phyloP scores from a whole-genome alignment of 208 protist species.

The Acanthamoeba sp. region DNA sequence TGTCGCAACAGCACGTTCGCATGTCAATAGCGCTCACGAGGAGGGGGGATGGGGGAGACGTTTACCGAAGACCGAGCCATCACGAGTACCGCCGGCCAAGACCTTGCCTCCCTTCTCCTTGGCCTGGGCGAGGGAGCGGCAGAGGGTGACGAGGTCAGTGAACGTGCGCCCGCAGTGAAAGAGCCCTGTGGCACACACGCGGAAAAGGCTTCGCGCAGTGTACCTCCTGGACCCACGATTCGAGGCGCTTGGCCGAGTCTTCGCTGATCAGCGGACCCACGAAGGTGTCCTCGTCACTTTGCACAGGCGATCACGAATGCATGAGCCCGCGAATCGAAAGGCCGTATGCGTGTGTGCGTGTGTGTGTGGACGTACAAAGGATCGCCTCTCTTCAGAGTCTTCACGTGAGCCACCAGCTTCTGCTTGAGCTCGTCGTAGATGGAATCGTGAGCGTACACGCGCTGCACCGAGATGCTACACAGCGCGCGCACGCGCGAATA shows the following conservation, averaged over 20 bases:
- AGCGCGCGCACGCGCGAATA: not conserved
- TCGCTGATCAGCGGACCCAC: constrained; percentile 62
- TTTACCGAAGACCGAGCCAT: constrained; percentile 41
- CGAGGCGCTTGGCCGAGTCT: constrained; percentile 43
- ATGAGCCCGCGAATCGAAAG: not conserved
- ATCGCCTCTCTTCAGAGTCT: constrained; percentile 60
- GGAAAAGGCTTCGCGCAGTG: not conserved
- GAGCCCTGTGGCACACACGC: too few species aligned
- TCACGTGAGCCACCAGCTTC: constrained; percentile 63
- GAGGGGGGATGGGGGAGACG: not conserved
- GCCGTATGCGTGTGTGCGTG: too few species aligned
- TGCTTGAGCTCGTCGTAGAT: constrained; percentile 80
- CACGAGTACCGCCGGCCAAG: constrained; percentile 17
- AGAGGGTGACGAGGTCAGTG: not conserved
- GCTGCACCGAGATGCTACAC: constrained; percentile 73
- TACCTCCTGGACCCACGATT: constrained; percentile 60
- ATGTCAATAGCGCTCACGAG: too few species aligned
- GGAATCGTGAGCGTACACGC: constrained; percentile 80
- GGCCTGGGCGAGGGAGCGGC: not conserved
- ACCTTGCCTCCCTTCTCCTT: constrained; percentile 53
- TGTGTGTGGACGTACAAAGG: too few species aligned
- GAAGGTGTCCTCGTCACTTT: constrained; percentile 52
- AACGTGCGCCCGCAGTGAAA: too few species aligned
- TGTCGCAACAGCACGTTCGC: not conserved
- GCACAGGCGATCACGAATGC: too few species aligned